A percentile compares a stretch with the other conserved stretches of the same genome.
phyloP scores from a whole-genome alignment of 345 rosid species.

The Adansonia digitata region DNA sequence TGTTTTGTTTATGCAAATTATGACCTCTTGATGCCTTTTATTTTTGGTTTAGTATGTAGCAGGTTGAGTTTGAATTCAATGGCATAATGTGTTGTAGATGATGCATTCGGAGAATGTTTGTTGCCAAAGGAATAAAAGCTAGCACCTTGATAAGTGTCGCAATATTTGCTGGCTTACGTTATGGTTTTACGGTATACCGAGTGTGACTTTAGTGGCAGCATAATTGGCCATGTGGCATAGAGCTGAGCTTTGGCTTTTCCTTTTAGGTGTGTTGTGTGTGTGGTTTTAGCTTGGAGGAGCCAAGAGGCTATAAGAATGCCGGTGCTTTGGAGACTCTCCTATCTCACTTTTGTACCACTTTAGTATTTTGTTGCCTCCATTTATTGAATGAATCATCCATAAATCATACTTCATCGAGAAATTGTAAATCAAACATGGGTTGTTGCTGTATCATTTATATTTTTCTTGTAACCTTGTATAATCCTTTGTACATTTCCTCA shows the following conservation, averaged over 20 bases:
- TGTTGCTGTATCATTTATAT: background rate
- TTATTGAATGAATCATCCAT: background rate
- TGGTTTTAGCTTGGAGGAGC: background rate
- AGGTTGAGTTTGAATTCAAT: constrained; percentile 37
- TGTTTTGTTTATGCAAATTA: constrained; percentile 19
- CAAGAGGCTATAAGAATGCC: background rate
- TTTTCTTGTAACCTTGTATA: background rate
- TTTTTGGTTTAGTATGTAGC: constrained; percentile 23
- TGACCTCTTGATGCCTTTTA: constrained; percentile 31
- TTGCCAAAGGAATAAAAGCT: background rate
- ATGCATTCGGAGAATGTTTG: background rate
- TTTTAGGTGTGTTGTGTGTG: background rate
- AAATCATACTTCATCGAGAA: background rate
- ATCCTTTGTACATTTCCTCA: background rate
- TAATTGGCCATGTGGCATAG: background rate
- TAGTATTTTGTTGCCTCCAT: background rate
- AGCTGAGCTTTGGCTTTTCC: background rate
- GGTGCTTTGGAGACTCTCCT: background rate
- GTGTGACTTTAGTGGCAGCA: background rate
- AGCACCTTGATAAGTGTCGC: constrained; percentile 21
- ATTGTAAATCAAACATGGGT: background rate
- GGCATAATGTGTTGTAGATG: constrained; percentile 13
- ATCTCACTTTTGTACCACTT: background rate
- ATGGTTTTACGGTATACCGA: constrained; percentile 17
- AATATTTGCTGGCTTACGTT: constrained; percentile 14